phyloP scores from a whole-genome alignment of 2,329 filamentous ascomycete genomes.

The Pyrenophora teres region DNA sequence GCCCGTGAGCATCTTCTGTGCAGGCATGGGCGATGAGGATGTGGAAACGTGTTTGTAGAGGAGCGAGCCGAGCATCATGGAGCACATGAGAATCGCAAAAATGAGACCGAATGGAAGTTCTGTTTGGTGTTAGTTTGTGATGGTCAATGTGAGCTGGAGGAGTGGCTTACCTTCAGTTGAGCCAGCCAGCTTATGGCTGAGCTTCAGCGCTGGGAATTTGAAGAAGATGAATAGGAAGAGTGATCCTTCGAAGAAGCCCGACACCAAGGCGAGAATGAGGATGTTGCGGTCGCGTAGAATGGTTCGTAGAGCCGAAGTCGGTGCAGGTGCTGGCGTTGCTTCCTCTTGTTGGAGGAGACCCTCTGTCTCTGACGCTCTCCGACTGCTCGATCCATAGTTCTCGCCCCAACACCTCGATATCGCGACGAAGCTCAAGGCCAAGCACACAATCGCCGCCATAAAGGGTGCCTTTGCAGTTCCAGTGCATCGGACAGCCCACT shows the following conservation, averaged over 20 bases:
- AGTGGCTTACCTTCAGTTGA: conserved; percentile 33
- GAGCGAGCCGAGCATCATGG: conserved; percentile 64
- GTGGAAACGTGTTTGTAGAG: conserved; percentile 52
- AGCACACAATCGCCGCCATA: conserved; percentile 53
- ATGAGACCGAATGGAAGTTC: conserved; percentile 56
- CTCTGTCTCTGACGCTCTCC: conserved; percentile 23
- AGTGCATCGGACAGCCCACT: conserved; percentile 55
- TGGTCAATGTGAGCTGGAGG: no score
- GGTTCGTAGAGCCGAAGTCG: conserved; percentile 29
- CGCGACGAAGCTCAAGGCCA: conserved; percentile 52
- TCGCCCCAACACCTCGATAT: conserved; percentile 59
- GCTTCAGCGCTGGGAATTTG: conserved; percentile 61
- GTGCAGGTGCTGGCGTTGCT: conserved; percentile 22
- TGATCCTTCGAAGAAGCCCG: conserved; percentile 64
- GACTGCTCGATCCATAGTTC: conserved; percentile 52
- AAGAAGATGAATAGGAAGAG: conserved; percentile 69
- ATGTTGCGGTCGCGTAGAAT: conserved; percentile 53
- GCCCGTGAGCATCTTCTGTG: conserved; percentile 37
- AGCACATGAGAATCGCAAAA: conserved; percentile 63
- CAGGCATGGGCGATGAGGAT: conserved; percentile 22
- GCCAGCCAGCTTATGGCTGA: conserved; percentile 35
- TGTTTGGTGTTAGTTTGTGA: conserved; percentile 15
- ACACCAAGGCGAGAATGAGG: conserved; percentile 57
- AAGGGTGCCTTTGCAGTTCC: conserved; percentile 60
- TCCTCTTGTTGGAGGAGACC: conserved; percentile 36